Base-by-base conservation (phyloP, 1,284 basidiomycete species). In the Pseudozyma sp. region DNA sequence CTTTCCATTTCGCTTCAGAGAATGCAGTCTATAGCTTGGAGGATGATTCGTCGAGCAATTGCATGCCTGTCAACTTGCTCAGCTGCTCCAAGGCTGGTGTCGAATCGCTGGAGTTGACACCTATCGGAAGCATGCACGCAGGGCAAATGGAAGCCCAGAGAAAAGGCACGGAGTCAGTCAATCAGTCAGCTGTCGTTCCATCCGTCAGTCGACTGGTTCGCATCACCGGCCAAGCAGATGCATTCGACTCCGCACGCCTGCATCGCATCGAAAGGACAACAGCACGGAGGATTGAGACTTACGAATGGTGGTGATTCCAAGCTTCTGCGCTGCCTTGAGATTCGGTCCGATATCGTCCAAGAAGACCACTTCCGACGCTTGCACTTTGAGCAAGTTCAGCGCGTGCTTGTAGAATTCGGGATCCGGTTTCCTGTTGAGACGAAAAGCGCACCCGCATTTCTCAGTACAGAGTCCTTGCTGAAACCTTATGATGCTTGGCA, bases 271-370 rank as follows among this genome's bases (percentile, higher is more conserved):
- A 31, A 31, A 31, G 25, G 25, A 31, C 25, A 31, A 31, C 25
- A 31, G 25, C 25, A 31, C 25, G 25, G 25, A 31, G 25, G 25
- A 6, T 31, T 31, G 25, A 43, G 18, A 81, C 80, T 70, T 51
- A 85, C 85, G 85, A 56, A 86, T 86, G 2, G 85, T 86, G 7
- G 72, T 70, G 42, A 86, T 85, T 10, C 85, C 85, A 18, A 86
- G 60, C 61, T 80, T 73, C 10, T 70, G 57, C 12, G 85, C 85
- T 0, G 85, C 76, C 25, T 82, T 83, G 45, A 86, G 78, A 56
- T 86, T 86, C 35, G 65, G 70, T 39, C 85, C 85, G 39, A 86
- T 84, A 52, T 86, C 85, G 72, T 86, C 85, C 18, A 86, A 71
- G 53, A 86, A 86, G 35, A 86, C 78, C 0, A 78, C 76, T 55